These are phyloP conservation scores for Aspergillus texensis DNA, from an alignment of 2,329 filamentous ascomycete genomes.

Conservation along the genomic window DNA sequence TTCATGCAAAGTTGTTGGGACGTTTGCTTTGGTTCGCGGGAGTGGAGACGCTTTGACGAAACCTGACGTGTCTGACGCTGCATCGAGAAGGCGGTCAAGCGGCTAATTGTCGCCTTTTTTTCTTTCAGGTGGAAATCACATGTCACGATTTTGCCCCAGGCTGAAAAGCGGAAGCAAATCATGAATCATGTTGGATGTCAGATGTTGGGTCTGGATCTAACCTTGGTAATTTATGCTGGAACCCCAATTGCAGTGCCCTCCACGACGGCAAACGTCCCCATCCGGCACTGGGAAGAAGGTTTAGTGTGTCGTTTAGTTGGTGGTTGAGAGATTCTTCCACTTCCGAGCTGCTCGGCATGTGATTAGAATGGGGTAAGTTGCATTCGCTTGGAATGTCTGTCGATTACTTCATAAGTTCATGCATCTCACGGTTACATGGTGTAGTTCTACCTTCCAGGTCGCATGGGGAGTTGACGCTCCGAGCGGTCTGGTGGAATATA, in stretches of 20 bases:
- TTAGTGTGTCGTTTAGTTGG: background rate
- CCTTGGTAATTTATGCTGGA: background rate
- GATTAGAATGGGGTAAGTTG: background rate
- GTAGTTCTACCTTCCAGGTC: background rate
- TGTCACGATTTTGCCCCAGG: background rate
- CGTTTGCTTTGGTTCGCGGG: no score
- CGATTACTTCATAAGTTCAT: background rate
- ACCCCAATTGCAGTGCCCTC: background rate
- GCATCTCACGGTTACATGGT: background rate
- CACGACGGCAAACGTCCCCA: background rate
- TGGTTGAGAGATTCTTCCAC: background rate
- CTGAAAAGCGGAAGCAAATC: background rate
- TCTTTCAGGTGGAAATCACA: background rate
- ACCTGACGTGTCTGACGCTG: background rate
- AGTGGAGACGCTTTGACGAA: no score
- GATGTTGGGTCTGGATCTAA: no score
- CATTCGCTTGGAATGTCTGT: background rate
- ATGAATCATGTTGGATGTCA: slow-evolving; percentile 1
- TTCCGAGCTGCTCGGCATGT: background rate
- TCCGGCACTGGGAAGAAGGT: background rate
- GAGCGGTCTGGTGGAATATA: background rate
- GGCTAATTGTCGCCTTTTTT: background rate
- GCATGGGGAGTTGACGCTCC: background rate
- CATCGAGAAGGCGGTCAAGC: background rate
- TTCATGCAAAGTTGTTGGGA: no score